Evolutionary conservation across 1,139 yeast species (phyloP).

Genomic region (Geotrichum aggregatum): DNA sequence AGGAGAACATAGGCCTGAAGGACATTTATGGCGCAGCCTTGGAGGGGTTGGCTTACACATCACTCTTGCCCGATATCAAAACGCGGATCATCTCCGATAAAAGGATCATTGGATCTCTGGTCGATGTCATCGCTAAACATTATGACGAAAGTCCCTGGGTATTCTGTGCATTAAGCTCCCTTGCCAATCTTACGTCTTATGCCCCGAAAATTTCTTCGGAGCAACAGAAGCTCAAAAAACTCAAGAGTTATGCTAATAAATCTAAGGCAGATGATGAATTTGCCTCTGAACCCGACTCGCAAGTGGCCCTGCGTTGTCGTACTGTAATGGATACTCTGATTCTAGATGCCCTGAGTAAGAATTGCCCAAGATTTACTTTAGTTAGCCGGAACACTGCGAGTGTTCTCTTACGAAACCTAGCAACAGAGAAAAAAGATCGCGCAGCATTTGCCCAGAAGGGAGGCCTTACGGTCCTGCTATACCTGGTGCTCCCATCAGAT

Average conservation of each 20-base stretch:
- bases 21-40: slow-evolving; percentile 31
- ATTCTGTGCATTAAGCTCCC: slow-evolving; percentile 36
- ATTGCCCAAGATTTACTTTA: slow-evolving; percentile 32
- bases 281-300: slow-evolving; percentile 27
- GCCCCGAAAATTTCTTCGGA: slow-evolving; percentile 36
- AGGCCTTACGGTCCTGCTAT: slow-evolving; percentile 37
- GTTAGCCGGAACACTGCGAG: slow-evolving; percentile 34
- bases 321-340: slow-evolving; percentile 32
- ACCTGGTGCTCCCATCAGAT: slow-evolving; percentile 29
- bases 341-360: slow-evolving; percentile 30
- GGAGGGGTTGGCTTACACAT: slow-evolving; percentile 42
- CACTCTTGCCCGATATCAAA: slow-evolving; percentile 35
- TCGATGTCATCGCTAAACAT: slow-evolving; percentile 21
- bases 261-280: slow-evolving; percentile 22
- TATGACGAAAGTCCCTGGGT: slow-evolving; percentile 29
- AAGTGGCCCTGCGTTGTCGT: slow-evolving; percentile 30
- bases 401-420: slow-evolving; percentile 35
- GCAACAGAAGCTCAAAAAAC: slow-evolving; percentile 33
- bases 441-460: slow-evolving; percentile 38
- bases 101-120: slow-evolving; percentile 26
- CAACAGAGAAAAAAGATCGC: slow-evolving; percentile 33
- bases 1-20: slow-evolving; percentile 16
- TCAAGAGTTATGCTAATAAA: slow-evolving; percentile 36
- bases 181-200: slow-evolving; percentile 36
- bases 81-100: slow-evolving; percentile 27